Base-by-base conservation (phyloP, 495 filamentous ascomycete genomes). In the Bombardia bombarda region DNA sequence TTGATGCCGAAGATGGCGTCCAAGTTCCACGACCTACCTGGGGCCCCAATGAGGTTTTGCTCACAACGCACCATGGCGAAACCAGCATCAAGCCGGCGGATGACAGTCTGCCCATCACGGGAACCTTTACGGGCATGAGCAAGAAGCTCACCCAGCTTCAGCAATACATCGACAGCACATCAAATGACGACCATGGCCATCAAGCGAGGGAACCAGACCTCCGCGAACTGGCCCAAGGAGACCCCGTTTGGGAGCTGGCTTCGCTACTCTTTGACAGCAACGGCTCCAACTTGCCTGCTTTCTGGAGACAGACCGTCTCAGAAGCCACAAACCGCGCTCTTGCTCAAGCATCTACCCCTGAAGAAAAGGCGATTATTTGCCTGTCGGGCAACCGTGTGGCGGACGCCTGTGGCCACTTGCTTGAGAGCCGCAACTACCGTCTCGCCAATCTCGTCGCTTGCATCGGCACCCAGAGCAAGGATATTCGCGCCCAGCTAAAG, bases 181-280 rank as follows among this genome's bases (percentile, higher is more conserved):
- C 48, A 2, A 41, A 37, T 33, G 51, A 53, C 32, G 47, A 43
- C 30, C 8, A 38, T 4, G 40, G 37, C 16, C 56, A 41, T 20
- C 49, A 42, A 14, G 23, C 14, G 26, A 6, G 8, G 19, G 26
- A 19, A 14, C 40, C 40, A 30, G n/a, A 20, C 10, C 30, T 56
- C 57, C 32, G 37, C 50, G 23, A 19, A 22, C 37, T 30, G 14
- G 45, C 56, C 4, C 72, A 80, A 40, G 83, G 86, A 46, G 75
- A 78, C 47, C 69, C 70, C 10, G 73, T 79, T 9, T 90, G 86
- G 86, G 68, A 78, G 42, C 72, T 96, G 41, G 83, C 86, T n/a
- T 80, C 82, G 38, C 75, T 95, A 22, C 74, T 98, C 16, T 97
- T 92, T 56, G 89, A 95, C 46, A 76, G 83, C 13, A 63, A 84